Evolutionary conservation across 2,329 filamentous ascomycete species (phyloP), one percentile per base, ranked within the genome.

Genomic region (Phyllosticta citribraziliensis): DNA sequence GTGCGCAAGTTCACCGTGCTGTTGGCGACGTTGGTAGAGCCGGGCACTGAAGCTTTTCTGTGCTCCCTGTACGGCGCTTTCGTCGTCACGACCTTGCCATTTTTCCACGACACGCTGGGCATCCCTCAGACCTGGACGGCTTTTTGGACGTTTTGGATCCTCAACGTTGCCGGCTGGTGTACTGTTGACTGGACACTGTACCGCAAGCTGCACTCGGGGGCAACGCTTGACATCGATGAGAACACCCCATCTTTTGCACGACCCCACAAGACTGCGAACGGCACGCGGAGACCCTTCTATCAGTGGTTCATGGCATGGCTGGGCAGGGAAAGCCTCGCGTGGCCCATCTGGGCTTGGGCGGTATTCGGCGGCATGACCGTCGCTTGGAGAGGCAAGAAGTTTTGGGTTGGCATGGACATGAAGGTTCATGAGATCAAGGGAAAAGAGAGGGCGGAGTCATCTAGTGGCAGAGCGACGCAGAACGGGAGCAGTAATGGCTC

Each of bases 1-100:
- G 95, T 96, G 1, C 82, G 94, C 54, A 99, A 99, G 73, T 97
- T 91, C 78, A 97, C 93, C 0, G 94, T 99, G 14, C 82, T 90
- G 1, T 79, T 88, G 0, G 95, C 94, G 0, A 97, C 95, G 0
- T 78, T 97, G 1, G 89, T 97, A 2, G 94, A 99, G 71, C 94
- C 93, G 0, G 92, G 91, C 2, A 91, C 95, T 0, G 94, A 99
- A 73, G 88, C 88, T 27, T 82, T 99, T 35, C 71, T 97, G 0
- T 97, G 91, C 74, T 91, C 88, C 22, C 75, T 86, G 0, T 91
- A 95, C 69, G 85, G 91, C 52, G 83, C 91, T 1, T 96, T 88
- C 73, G 90, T 87, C 0, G 69, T 90, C 2, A 95, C 89, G 0
- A 90, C 87, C 0, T 70, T 95, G 0, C 84, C 88, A 0, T 85